phyloP scores from a whole-genome alignment of 1,284 basidiomycete genomes.

The Flammula alnicola region DNA sequence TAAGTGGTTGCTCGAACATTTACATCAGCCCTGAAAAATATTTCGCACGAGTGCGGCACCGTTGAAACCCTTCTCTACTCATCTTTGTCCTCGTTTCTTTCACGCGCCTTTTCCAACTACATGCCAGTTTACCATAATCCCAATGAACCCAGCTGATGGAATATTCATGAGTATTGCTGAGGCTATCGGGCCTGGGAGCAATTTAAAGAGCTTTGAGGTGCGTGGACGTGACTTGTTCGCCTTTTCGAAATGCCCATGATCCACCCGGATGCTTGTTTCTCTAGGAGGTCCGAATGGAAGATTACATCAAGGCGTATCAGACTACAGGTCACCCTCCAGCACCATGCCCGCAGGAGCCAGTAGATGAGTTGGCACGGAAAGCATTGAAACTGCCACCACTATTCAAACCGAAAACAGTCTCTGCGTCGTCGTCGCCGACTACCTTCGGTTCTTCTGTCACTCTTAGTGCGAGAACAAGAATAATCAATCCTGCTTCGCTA shows the following conservation, averaged over 20 bases:
- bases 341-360: slow-evolving; percentile 46
- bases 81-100: no score
- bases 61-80: no score
- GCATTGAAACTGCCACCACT: slow-evolving; percentile 46
- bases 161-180: slow-evolving; percentile 29
- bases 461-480: no score
- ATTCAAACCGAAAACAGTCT: slow-evolving; percentile 43
- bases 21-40: no score
- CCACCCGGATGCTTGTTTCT: slow-evolving; percentile 3
- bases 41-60: no score
- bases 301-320: slow-evolving; percentile 49
- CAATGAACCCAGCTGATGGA: slow-evolving; percentile 14
- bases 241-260: not conserved
- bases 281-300: slow-evolving; percentile 52
- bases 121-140: no score
- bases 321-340: slow-evolving; percentile 48
- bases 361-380: slow-evolving; percentile 38
- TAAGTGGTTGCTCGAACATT: no score
- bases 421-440: slow-evolving; percentile 1
- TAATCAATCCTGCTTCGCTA: slow-evolving; percentile 29
- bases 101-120: no score
- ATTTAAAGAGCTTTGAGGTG: slow-evolving; percentile 39
- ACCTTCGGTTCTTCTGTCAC: no score
- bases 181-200: slow-evolving; percentile 22
- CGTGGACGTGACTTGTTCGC: slow-evolving; percentile 8